Evolutionary conservation across 805 yeast species (phyloP).

Genomic region (Barnettozyma botsteinii): DNA sequence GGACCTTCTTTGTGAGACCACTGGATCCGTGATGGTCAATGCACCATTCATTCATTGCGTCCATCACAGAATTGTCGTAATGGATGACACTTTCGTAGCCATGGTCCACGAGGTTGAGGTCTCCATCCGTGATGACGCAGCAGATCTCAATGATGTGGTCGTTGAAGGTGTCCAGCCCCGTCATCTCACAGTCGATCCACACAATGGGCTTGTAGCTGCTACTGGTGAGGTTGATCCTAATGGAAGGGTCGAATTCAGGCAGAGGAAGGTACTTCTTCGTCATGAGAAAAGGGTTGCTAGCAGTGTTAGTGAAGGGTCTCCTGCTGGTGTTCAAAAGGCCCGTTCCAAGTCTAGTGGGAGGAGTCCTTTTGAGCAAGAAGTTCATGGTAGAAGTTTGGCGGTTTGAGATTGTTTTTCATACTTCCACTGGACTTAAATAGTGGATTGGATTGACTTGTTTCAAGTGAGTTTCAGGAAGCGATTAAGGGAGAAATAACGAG

Average conservation of each 20-base stretch:
- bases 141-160: slow-evolving; percentile 91
- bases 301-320: too few species aligned
- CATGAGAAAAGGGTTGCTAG: background rate
- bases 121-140: slow-evolving; percentile 82
- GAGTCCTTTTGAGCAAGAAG: too few species aligned
- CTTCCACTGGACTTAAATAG: too few species aligned
- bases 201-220: slow-evolving; percentile 45
- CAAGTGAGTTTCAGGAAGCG: background rate
- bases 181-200: slow-evolving; percentile 99
- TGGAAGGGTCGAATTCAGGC: slow-evolving; percentile 17
- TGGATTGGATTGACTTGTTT: too few species aligned
- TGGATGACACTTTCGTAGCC: slow-evolving; percentile 84
- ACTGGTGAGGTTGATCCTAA: slow-evolving; percentile 8
- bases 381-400: too few species aligned
- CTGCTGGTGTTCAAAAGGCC: too few species aligned
- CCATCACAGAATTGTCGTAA: slow-evolving; percentile 54
- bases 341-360: too few species aligned
- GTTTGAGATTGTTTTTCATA: too few species aligned
- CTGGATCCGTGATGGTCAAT: slow-evolving; percentile 63
- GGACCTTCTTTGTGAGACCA: slow-evolving; percentile 73
- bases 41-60: slow-evolving; percentile 87
- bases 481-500: too few species aligned
- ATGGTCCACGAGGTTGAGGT: slow-evolving; percentile 63
- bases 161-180: slow-evolving; percentile 77
- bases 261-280: slow-evolving; percentile 3